Base-by-base conservation (phyloP, 495 filamentous ascomycete genomes). In the Cercophora samala region DNA sequence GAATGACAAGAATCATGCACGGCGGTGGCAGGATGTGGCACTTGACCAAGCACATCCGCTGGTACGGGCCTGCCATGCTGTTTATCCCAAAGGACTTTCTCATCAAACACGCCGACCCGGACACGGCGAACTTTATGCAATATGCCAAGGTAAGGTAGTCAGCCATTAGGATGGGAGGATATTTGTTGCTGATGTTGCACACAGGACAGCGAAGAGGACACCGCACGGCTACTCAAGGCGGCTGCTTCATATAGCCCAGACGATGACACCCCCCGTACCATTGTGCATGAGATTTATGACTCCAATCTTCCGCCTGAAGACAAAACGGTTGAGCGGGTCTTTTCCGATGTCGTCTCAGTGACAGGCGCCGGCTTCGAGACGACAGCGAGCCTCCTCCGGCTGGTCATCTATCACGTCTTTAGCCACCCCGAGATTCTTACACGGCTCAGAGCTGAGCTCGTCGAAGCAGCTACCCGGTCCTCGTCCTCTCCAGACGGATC, bases 331-430 rank as follows among this genome's bases (percentile, higher is more conserved):
- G 18, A 60, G 13, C 75, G 72, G 1, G 52, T 79, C 32, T 25
- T 42, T 15, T 64, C 72, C 4, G 75, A 78, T 4, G 63, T 75
- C 21, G 24, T 46, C 29, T 69, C 64, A 21, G 55, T 76, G 2
- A 75, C 71, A 3, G 62, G 54, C 4, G 75, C 72, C 15, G 75
- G 68, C 11, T 72, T 67, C 58, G 75, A 76, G 55, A 75, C 73
- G 15, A 74, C 73, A 24, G 71, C 72, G 54, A 60, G 51, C 54
- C 64, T 62, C 18, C 26, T 78, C 3, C 65, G 76, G 2, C 53
- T 74, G 8, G 70, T 67, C 8, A 6, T 76, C 15, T 75, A 67
- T 52, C 60, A 78, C 52, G 32, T 78, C 46, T 76, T 64, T 54
- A 67, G 29, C 17, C 64, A 73, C 37, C 37, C 46, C n/a, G 19